Evolutionary conservation across 2,329 filamentous ascomycete species (phyloP).

Genomic region (Talaromyces atroroseus): DNA sequence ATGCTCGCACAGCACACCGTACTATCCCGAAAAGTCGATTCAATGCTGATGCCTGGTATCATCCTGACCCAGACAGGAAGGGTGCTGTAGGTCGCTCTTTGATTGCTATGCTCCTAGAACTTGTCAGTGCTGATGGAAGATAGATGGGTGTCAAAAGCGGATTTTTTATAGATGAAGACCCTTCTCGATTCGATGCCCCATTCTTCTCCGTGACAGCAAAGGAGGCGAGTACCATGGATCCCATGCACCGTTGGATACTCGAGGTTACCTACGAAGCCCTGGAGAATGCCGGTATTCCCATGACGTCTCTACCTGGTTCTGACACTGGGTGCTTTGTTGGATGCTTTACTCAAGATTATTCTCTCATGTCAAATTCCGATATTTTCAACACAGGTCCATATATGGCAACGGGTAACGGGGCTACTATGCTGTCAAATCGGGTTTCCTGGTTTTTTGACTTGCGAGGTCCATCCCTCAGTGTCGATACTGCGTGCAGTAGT

Average conservation of each 20-base stretch:
- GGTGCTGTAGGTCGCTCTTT: slow-evolving; percentile 16
- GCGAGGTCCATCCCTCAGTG: slow-evolving; percentile 3
- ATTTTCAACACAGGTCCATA: neutral
- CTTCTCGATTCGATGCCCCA: slow-evolving; percentile 23
- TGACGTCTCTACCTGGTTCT: slow-evolving; percentile 24
- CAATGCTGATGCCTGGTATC: slow-evolving; percentile 7
- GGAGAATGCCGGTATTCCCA: slow-evolving; percentile 22
- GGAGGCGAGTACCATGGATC: slow-evolving; percentile 3
- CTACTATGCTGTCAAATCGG: slow-evolving; percentile 28
- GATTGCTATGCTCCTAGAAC: neutral
- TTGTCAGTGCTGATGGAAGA: neutral
- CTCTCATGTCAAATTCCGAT: neutral
- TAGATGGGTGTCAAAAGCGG: slow-evolving; percentile 16
- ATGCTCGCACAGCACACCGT: neutral
- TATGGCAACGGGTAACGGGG: slow-evolving; percentile 13
- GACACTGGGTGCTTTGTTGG: slow-evolving; percentile 31
- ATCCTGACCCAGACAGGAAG: slow-evolving; percentile 22
- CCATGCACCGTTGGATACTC: slow-evolving; percentile 26
- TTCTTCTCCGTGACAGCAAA: slow-evolving; percentile 17
- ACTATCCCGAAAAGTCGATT: neutral
- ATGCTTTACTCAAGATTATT: slow-evolving; percentile 26
- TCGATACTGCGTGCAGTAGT: slow-evolving; percentile 17
- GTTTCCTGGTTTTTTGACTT: slow-evolving; percentile 15
- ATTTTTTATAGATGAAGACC: slow-evolving; percentile 17
- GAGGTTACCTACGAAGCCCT: slow-evolving; percentile 9